Evolutionary conservation across 352 stramenopile species (phyloP).

Genomic region (Globisporangium viniferum): DNA sequence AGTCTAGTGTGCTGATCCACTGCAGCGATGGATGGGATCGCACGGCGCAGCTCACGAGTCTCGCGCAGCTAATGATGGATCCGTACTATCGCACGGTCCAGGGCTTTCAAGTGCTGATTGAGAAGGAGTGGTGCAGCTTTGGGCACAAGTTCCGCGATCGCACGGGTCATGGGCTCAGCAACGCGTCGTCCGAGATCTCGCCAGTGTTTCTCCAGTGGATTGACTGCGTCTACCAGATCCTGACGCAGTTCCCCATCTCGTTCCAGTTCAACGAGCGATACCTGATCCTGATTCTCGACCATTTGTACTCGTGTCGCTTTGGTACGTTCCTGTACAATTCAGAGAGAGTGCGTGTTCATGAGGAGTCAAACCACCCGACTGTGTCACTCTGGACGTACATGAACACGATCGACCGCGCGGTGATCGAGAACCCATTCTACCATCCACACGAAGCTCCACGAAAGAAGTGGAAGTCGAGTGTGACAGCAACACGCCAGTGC

Average conservation of each 20-base stretch:
- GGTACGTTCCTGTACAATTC: constrained; percentile 97
- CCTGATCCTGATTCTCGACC: constrained; percentile 77
- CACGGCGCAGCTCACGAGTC: constrained; percentile 81
- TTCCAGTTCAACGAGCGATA: constrained; percentile 88
- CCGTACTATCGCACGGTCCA: constrained; percentile 87
- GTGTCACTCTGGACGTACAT: constrained; percentile 81
- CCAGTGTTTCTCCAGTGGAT: constrained; percentile 96
- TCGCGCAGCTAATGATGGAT: constrained; percentile 88
- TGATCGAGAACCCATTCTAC: constrained; percentile 80
- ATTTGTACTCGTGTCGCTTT: constrained; percentile 80
- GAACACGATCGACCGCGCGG: constrained; percentile 47
- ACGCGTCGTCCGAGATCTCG: constrained; percentile 90
- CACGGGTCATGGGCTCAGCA: constrained; percentile 49
- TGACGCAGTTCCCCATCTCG: constrained; percentile 68
- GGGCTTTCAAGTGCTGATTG: constrained; percentile 82
- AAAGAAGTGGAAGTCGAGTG: constrained; percentile 49
- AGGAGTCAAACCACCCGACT: constrained; percentile 48
- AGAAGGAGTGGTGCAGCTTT: constrained; percentile 90
- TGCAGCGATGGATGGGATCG: constrained; percentile 99
- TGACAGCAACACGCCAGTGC: constrained; percentile 57
- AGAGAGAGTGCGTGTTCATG: constrained; percentile 62
- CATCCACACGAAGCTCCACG: constrained; percentile 36
- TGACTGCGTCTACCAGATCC: constrained; percentile 84
- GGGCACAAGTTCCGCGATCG: constrained; percentile 87
- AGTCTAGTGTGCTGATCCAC: constrained; percentile 95